phyloP scores from a whole-genome alignment of 2,329 filamentous ascomycete species.

The Phaeoacremonium minimum region DNA sequence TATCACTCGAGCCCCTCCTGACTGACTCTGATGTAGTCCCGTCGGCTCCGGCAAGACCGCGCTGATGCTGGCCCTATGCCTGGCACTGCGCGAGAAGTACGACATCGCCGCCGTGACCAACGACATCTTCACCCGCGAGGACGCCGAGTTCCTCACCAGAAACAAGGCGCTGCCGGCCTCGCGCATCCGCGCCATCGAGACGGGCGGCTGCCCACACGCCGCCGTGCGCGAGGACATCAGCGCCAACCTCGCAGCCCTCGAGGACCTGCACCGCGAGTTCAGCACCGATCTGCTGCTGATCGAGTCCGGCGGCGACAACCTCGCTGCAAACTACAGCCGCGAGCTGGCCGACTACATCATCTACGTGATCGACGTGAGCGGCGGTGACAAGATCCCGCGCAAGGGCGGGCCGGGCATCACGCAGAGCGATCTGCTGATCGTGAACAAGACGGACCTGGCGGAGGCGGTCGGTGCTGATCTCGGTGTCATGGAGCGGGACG shows the following conservation, averaged over 20 bases:
- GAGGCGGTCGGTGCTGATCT: slow-evolving; percentile 88
- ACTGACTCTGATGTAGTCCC: slow-evolving; percentile 57
- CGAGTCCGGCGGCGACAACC: slow-evolving; percentile 92
- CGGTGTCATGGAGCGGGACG: slow-evolving; percentile 89
- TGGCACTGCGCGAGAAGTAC: slow-evolving; percentile 73
- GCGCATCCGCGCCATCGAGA: slow-evolving; percentile 94
- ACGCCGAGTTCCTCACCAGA: slow-evolving; percentile 93
- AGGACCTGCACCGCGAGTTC: slow-evolving; percentile 81
- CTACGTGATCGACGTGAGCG: slow-evolving; percentile 96
- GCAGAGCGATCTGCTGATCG: slow-evolving; percentile 86
- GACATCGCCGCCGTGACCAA: slow-evolving; percentile 95
- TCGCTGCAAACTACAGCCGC: slow-evolving; percentile 92
- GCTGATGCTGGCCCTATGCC: slow-evolving; percentile 90
- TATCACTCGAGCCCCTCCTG: too few species aligned
- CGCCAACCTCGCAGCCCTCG: slow-evolving; percentile 86
- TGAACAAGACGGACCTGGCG: slow-evolving; percentile 96
- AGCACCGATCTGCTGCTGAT: slow-evolving; percentile 82
- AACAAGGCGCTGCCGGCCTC: slow-evolving; percentile 76
- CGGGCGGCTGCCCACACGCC: slow-evolving; percentile 93
- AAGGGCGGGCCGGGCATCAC: slow-evolving; percentile 98
- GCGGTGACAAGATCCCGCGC: slow-evolving; percentile 92
- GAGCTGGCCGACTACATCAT: slow-evolving; percentile 97
- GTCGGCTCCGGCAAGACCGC: slow-evolving; percentile 97
- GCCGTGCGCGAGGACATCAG: slow-evolving; percentile 96
- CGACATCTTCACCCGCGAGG: slow-evolving; percentile 97